Conservation (phyloP, 2,329 filamentous ascomycete species). For the Ophiosphaerella herpotricha region DNA sequence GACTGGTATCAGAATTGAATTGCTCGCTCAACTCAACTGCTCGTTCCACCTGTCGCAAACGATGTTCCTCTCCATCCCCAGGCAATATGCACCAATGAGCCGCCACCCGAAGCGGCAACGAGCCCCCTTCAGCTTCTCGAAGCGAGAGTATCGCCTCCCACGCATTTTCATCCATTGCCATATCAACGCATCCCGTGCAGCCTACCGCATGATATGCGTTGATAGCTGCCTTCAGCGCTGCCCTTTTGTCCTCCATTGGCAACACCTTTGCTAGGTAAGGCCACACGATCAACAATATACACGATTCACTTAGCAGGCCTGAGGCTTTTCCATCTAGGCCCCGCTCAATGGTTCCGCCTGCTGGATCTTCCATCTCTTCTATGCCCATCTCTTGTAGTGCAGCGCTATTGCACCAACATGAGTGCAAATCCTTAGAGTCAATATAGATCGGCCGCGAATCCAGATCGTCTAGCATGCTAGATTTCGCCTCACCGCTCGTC, state of each 20-base stretch:
- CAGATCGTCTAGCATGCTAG: conserved; percentile 58
- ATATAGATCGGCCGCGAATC: conserved; percentile 60
- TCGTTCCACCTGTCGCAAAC: conserved; percentile 56
- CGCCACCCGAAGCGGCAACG: conserved; percentile 55
- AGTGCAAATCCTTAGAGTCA: conserved; percentile 63
- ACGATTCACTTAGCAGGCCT: conserved; percentile 60
- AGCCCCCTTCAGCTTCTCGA: conserved; percentile 32
- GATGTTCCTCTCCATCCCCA: conserved; percentile 50
- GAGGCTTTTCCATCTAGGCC: conserved; percentile 54
- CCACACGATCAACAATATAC: conserved; percentile 60
- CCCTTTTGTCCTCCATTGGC: conserved; percentile 54
- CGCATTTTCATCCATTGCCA: conserved; percentile 63
- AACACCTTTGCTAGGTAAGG: conserved; percentile 57
- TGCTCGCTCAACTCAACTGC: conserved; percentile 55
- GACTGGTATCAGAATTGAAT: conserved; percentile 52
- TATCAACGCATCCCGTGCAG: conserved; percentile 61
- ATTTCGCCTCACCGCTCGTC: conserved; percentile 56
- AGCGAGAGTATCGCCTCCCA: conserved; percentile 58
- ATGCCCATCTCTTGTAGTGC: conserved; percentile 58
- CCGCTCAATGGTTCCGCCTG: conserved; percentile 59
- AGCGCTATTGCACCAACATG: conserved; percentile 60
- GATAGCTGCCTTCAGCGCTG: conserved; percentile 54
- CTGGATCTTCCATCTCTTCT: conserved; percentile 52
- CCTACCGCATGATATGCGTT: conserved; percentile 56
- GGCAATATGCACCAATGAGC: conserved; percentile 63